Evolutionary conservation across 805 yeast species (phyloP), one percentile per base, ranked within the genome.

Genomic region (Lachancea sp.): DNA sequence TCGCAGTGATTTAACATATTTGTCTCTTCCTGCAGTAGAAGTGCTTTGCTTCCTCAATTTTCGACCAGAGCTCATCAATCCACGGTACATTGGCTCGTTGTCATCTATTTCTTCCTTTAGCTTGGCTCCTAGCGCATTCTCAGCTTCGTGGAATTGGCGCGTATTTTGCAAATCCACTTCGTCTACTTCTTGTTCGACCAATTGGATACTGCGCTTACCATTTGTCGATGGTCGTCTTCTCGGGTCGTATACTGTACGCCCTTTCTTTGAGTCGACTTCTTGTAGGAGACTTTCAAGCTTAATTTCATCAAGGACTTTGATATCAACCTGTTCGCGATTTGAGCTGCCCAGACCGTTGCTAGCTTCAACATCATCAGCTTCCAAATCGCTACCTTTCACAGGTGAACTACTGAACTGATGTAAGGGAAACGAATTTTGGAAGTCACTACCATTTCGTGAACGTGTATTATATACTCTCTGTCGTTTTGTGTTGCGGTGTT

Each of bases 131-230:
- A 17, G 34, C 5, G 9, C 7, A 13, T 19, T 20, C 12, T 31
- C 23, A 24, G 16, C 23, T 26, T 34, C 25, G 15, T 19, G 15
- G 3, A 28, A 3, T 7, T 20, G 16, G 5, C 24, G 30, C 18
- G 13, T 28, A 4, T 7, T 9, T 12, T 19, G 22, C n/a, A 36
- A 12, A 15, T 36, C 39, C 15, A 9, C 24, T 36, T 26, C 39
- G 33, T 28, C 33, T 4, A 36, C 20, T 5, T 36, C 32, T 28
- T 36, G 39, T 28, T 36, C 32, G 13, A 26, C 33, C 32, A 36
- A 15, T 17, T 26, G 24, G 4, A 24, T 13, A 8, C 9, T 8
- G 4, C 34, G 12, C 15, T 16, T 9, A 11, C 23, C 23, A 8
- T 4, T 17, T 8, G n/a, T 9, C 13, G 34, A 17, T 8, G n/a